Conservation (phyloP, 2,329 filamentous ascomycete genomes). For the Blumeria graminis region DNA sequence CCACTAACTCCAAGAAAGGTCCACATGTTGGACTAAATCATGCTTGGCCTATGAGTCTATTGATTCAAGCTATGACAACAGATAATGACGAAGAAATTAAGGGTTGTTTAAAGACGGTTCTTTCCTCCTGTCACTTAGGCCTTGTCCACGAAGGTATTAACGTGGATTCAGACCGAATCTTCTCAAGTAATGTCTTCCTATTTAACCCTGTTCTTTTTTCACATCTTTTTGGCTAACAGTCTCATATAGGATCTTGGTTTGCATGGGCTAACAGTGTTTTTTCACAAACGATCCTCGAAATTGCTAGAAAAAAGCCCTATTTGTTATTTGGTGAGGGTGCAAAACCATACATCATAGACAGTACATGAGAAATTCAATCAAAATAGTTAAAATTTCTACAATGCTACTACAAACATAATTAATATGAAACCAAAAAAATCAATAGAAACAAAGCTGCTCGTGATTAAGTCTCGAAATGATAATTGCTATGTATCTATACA, state of each 20-base stretch:
- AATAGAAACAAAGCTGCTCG: too few relatives aligned
- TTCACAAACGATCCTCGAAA: conserved; percentile 70
- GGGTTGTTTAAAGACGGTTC: conserved; percentile 47
- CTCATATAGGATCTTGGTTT: conserved; percentile 51
- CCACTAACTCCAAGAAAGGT: conserved; percentile 16
- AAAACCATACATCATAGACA: conserved; percentile 26
- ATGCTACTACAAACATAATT: too few relatives aligned
- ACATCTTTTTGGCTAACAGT: not conserved
- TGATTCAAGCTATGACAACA: conserved; percentile 77
- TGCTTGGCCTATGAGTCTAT: conserved; percentile 90
- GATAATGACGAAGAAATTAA: conserved; percentile 64
- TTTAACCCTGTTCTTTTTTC: not conserved
- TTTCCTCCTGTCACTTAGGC: conserved; percentile 50
- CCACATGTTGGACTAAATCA: conserved; percentile 61
- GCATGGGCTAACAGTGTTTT: conserved; percentile 97
- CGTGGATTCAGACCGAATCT: conserved; percentile 42
- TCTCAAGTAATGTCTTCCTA: conserved; percentile 31
- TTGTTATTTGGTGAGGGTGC: conserved; percentile 50
- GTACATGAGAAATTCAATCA: too few relatives aligned
- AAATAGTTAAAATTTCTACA: too few relatives aligned
- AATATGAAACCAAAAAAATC: too few relatives aligned
- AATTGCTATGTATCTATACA: too few relatives aligned
- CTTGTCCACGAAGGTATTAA: conserved; percentile 83
- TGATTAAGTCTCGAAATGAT: too few relatives aligned
- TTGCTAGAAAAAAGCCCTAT: conserved; percentile 73